Base-by-base conservation (phyloP, 441 rosid species). In the Populus hybrid region DNA sequence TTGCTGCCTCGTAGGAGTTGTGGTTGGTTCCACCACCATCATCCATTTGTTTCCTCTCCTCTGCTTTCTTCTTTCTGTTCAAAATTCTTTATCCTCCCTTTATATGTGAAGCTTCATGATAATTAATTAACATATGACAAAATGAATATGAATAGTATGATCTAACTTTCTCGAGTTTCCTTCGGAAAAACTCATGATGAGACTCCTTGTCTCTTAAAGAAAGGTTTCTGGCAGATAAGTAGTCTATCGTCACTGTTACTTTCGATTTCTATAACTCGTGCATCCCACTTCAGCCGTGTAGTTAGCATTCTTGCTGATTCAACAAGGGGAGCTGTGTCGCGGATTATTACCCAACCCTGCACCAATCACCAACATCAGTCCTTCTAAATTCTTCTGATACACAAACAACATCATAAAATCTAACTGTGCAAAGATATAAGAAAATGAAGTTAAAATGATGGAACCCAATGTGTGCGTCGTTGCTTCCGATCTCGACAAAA, bases 311-410 rank as follows among this genome's bases (percentile, higher is more conserved):
- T 94, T 28, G 93, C 97, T 34, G 83, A 78, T 82, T 97, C 98
- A n/a, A 97, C 83, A 10, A 92, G 89, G 18, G 88, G 83, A 19
- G 87, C 88, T 21, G 90, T 86, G 83, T 97, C 99, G 3, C 89
- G 97, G 83, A 97, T 86, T 76, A 97, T 90, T 72, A 93, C 90
- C 99, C 99, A 97, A 76, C 99, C 99, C 99, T 97, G 90, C 85
- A 85, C 36, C 83, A 79, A 82, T 26, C 57, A 32, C 24, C n/a
- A 40, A 67, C 24, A 46, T 73, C 9, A 72, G 40, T 38, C 26
- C 18, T 64, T 21, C 5, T 59, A 14, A 14, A 61, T 21, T 70
- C 7, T 36, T 19, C 53, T 35, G 73, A 9, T 26, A 19, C 0
- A 32, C 4, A 7, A 35, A 70, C 61, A 5, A 18, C n/a, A 5